Evolutionary conservation across 208 protist species (phyloP).

Genomic region (Strigomonas culicis): DNA sequence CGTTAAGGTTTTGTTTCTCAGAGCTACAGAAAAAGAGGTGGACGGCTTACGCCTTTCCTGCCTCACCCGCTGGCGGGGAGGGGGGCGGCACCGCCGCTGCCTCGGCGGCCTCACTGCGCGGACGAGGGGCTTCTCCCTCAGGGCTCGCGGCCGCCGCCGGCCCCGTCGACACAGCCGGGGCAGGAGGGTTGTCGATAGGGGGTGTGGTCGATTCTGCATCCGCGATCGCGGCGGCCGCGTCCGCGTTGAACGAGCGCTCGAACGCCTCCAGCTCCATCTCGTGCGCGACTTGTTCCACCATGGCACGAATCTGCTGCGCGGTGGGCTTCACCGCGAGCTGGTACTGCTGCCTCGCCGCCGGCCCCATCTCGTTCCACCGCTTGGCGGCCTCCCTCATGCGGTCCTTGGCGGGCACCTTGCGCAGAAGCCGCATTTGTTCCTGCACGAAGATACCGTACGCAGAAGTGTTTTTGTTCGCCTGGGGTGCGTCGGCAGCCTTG

Average conservation of each 20-base stretch:
- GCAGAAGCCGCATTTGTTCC: slow-evolving; percentile 57
- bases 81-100: neutral
- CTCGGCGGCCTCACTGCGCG: neutral
- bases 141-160: neutral
- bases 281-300: neutral
- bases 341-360: slow-evolving; percentile 20
- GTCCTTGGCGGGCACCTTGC: slow-evolving; percentile 37
- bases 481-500: slow-evolving; percentile 3
- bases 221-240: neutral
- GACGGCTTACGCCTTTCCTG: neutral
- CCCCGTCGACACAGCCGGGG: neutral
- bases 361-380: slow-evolving; percentile 45
- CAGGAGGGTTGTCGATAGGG: neutral
- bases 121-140: neutral
- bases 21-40: slow-evolving; percentile 1
- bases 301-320: neutral
- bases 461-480: slow-evolving; percentile 17
- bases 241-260: slow-evolving; percentile 6
- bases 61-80: neutral
- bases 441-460: slow-evolving; percentile 63
- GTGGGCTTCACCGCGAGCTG: neutral
- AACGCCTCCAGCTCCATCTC: slow-evolving; percentile 5
- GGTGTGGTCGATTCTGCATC: neutral
- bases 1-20: neutral
- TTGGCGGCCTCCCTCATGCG: slow-evolving; percentile 50